Percentiles rank a stretch among this genome's conserved stretches.
phyloP scores from a whole-genome alignment of 2,329 filamentous ascomycete species.

The Aureobasidium sp. region DNA sequence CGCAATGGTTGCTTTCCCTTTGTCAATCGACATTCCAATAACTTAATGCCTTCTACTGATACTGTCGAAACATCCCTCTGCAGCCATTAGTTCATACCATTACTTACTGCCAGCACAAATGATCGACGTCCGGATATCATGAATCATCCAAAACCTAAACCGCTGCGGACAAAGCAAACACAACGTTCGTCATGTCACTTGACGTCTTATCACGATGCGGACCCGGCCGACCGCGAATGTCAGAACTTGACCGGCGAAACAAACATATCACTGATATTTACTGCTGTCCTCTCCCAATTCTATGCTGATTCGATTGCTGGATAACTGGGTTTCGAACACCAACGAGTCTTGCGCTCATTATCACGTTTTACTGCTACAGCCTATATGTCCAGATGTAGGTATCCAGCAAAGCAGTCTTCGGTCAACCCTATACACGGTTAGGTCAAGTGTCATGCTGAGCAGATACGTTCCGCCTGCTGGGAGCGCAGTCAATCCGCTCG shows the following conservation, averaged over 20 bases:
- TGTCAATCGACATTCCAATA: neutral
- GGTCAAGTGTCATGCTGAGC: neutral
- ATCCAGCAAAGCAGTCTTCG: neutral
- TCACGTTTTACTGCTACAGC: neutral
- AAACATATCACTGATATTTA: neutral
- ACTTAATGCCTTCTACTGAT: too few species aligned
- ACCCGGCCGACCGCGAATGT: neutral
- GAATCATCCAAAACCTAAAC: constrained; percentile 3
- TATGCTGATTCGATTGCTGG: neutral
- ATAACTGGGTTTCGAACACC: neutral
- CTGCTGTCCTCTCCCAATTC: neutral
- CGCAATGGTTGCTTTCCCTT: neutral
- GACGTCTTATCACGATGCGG: neutral
- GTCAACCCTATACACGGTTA: neutral
- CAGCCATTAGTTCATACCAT: neutral
- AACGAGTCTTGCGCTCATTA: too few species aligned
- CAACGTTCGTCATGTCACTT: constrained; percentile 5
- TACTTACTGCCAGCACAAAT: neutral
- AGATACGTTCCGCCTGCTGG: neutral
- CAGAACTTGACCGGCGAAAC: too few species aligned
- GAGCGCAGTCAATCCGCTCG: neutral
- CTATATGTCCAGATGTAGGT: neutral
- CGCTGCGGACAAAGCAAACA: constrained; percentile 9
- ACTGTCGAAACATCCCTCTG: neutral
- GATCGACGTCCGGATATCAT: neutral